phyloP scores from a whole-genome alignment of 1,284 basidiomycete genomes.

The Austroboletus niveus region DNA sequence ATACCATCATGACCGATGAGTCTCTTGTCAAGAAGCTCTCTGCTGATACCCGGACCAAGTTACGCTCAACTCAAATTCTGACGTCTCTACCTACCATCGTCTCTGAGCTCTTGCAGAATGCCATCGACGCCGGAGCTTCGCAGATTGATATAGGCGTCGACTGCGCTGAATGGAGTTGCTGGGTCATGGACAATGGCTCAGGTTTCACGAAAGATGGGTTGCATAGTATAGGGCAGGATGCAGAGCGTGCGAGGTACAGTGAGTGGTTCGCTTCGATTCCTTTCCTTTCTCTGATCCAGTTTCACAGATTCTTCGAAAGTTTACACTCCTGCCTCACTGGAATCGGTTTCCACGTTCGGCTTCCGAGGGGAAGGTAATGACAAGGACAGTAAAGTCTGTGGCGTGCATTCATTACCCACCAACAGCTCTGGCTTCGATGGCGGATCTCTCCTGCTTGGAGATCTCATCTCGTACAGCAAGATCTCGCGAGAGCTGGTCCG shows the following conservation, averaged over 20 bases:
- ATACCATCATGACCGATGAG: conserved; percentile 19
- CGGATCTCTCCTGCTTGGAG: conserved; percentile 72
- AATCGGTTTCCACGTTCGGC: conserved; percentile 68
- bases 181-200: conserved; percentile 79
- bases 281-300: background rate
- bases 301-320: conserved; percentile 68
- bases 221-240: conserved; percentile 48
- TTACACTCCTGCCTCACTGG: conserved; percentile 50
- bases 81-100: conserved; percentile 78
- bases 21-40: conserved; percentile 40
- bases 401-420: conserved; percentile 6
- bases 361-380: conserved; percentile 84
- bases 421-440: conserved; percentile 79
- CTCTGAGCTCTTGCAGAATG: conserved; percentile 84
- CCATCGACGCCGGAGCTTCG: conserved; percentile 66
- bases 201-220: conserved; percentile 70
- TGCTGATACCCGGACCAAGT: conserved; percentile 52
- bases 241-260: conserved; percentile 65
- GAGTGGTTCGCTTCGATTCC: conserved; percentile 27
- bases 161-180: conserved; percentile 70
- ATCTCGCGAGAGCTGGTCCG: conserved; percentile 62
- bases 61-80: conserved; percentile 82
- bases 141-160: conserved; percentile 66
- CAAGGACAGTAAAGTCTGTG: conserved; percentile 2
- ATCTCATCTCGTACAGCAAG: conserved; percentile 67